phyloP scores from a whole-genome alignment of 2,329 filamentous ascomycete genomes.

The Aspergillus floridensis region DNA sequence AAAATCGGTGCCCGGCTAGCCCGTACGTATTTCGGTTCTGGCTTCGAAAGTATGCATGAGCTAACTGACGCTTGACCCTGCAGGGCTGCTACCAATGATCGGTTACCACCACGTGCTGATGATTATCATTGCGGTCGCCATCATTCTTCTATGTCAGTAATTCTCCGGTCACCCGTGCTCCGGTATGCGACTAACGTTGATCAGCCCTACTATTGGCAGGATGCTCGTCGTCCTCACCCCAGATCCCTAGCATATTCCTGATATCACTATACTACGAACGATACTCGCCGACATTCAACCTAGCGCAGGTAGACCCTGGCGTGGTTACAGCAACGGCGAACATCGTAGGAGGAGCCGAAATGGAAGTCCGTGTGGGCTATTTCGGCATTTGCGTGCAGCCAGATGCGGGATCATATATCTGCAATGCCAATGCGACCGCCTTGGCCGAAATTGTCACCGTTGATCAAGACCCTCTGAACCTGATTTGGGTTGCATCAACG shows the following conservation, averaged over 20 bases:
- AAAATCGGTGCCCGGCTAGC: conserved; percentile 34
- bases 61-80: conserved; percentile 8
- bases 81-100: conserved; percentile 60
- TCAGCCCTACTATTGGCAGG: conserved; percentile 87
- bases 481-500: conserved; percentile 94
- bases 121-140: conserved; percentile 90
- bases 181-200: conserved; percentile 22
- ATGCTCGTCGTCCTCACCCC: conserved; percentile 91
- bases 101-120: conserved; percentile 87
- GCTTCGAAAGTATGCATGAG: background rate
- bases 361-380: conserved; percentile 93
- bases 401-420: conserved; percentile 86
- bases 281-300: conserved; percentile 77
- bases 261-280: conserved; percentile 95
- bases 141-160: conserved; percentile 87
- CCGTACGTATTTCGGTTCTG: conserved; percentile 30
- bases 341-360: conserved; percentile 77
- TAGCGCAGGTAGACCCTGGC: conserved; percentile 86
- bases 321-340: conserved; percentile 82
- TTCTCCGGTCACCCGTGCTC: background rate
- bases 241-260: conserved; percentile 94
- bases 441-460: conserved; percentile 84
- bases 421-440: conserved; percentile 94
- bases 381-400: conserved; percentile 96
- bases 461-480: conserved; percentile 91